Percentiles rank a stretch among this genome's conserved stretches.
Evolutionary conservation across 257 asterid genomes (phyloP).

Genomic region (Gardenia jasminoides): DNA sequence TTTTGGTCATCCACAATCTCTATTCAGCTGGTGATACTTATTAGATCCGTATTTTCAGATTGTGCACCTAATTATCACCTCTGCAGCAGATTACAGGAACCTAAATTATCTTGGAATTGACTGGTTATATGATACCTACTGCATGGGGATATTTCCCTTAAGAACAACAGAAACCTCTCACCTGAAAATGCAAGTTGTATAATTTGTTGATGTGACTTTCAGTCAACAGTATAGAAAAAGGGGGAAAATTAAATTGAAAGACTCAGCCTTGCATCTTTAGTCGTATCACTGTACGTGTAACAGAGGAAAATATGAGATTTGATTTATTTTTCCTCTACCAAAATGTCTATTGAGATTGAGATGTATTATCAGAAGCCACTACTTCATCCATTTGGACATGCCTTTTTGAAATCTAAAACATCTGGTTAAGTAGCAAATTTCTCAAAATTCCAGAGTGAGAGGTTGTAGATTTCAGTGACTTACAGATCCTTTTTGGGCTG

Average conservation of each 20-base stretch:
- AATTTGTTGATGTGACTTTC: neutral
- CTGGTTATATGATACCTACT: neutral
- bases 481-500: constrained; percentile 58
- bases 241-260: neutral
- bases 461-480: constrained; percentile 24
- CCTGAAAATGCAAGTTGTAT: neutral
- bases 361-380: neutral
- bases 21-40: neutral
- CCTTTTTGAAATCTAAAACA: neutral
- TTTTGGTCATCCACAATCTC: neutral
- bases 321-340: neutral
- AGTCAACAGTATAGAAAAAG: neutral
- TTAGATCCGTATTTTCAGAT: neutral
- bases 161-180: neutral
- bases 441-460: neutral
- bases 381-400: neutral
- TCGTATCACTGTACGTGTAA: neutral
- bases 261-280: neutral
- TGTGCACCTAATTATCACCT: neutral
- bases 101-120: neutral
- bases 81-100: neutral
- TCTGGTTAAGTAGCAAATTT: neutral
- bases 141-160: neutral
- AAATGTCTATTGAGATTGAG: neutral
- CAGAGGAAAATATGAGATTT: neutral